Conservation (phyloP, 2,329 filamentous ascomycete species). For the Xylariaceae sp. region DNA sequence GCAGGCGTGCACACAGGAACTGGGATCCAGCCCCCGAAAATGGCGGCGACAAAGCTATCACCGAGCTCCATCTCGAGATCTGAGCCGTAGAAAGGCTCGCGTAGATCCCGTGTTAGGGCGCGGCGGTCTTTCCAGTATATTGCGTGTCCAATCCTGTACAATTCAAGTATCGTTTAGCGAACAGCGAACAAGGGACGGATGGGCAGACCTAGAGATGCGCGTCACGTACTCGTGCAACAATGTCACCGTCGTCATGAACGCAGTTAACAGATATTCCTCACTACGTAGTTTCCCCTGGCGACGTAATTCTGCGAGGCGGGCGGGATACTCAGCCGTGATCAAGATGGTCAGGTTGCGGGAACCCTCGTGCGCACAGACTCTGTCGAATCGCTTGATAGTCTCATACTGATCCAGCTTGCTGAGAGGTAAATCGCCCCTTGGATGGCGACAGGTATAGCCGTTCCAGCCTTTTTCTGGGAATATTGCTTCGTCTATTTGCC, state of each 20-base stretch:
- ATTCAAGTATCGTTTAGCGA: conserved; percentile 1
- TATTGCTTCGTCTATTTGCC: conserved; percentile 34
- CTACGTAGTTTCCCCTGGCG: conserved; percentile 20
- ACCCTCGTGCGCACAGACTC: conserved; percentile 9
- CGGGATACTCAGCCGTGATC: conserved; percentile 31
- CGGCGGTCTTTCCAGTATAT: conserved; percentile 35
- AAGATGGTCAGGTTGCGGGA: conserved; percentile 29
- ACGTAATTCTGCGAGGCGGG: conserved; percentile 28
- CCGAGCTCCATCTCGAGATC: conserved; percentile 38
- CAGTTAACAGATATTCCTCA: conserved; percentile 35
- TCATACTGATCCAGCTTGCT: conserved; percentile 27
- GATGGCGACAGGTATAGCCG: conserved; percentile 35
- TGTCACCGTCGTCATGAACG: conserved; percentile 35
- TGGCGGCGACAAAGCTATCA: conserved; percentile 35
- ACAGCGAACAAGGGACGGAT: not conserved
- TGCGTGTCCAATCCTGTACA: conserved; percentile 32
- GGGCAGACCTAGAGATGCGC: not conserved
- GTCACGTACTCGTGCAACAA: conserved; percentile 34
- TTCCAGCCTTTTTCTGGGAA: conserved; percentile 31
- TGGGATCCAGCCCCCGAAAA: conserved; percentile 35
- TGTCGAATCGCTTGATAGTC: conserved; percentile 28
- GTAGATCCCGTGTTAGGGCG: conserved; percentile 26
- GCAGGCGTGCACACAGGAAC: conserved; percentile 26
- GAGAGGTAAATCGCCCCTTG: conserved; percentile 22
- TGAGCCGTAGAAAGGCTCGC: conserved; percentile 35